Evolutionary conservation across 2,329 filamentous ascomycete genomes (phyloP).

Genomic region (Cordyceps farinosa): DNA sequence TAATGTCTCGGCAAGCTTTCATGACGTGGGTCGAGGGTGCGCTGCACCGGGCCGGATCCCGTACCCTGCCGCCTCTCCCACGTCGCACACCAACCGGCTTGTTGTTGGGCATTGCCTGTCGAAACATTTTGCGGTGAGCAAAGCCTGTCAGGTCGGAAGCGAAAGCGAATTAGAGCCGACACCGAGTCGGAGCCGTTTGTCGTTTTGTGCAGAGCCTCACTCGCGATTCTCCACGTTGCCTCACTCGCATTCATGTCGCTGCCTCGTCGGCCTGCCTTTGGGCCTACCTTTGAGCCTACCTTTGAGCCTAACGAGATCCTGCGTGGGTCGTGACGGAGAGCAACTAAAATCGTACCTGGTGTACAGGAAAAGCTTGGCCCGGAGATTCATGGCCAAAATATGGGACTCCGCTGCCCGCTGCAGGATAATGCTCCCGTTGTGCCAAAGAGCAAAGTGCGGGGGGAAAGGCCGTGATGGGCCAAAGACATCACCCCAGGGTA

Average conservation of each 20-base stretch:
- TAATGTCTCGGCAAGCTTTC: no score
- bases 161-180: not conserved
- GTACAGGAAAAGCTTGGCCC: not conserved
- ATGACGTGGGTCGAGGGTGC: not conserved
- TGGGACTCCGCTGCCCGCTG: not conserved
- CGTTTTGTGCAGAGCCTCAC: not conserved
- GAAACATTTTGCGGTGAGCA: no score
- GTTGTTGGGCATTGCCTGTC: no score
- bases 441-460: not conserved
- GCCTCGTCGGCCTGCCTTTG: not conserved
- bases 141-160: not conserved
- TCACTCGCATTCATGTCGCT: not conserved
- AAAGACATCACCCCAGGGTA: not conserved
- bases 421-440: not conserved
- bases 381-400: not conserved
- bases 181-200: not conserved
- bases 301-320: not conserved
- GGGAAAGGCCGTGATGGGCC: not conserved
- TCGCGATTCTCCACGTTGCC: not conserved
- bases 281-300: no score
- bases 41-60: not conserved
- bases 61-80: not conserved
- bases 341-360: no score
- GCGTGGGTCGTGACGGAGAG: not conserved
- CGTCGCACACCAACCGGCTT: no score